Conservation (phyloP, 192 early-diverging fungal species). For the Coemansia sp. region DNA sequence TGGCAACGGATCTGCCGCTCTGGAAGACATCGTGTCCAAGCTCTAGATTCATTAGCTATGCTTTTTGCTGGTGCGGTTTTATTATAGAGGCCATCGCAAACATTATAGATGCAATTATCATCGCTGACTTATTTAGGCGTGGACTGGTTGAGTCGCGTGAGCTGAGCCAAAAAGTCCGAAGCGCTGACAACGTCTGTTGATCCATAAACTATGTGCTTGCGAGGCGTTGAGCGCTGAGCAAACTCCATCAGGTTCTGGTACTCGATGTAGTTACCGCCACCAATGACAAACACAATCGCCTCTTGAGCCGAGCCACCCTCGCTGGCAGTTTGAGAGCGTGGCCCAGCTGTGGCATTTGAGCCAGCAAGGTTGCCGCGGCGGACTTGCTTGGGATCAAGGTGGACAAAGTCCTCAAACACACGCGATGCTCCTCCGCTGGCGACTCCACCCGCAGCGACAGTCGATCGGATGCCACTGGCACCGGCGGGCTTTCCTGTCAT, state of each 20-base stretch:
- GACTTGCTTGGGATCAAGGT: constrained; percentile 82
- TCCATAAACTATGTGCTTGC: constrained; percentile 90
- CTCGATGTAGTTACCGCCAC: constrained; percentile 98
- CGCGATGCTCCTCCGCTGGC: constrained; percentile 10
- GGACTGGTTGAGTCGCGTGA: constrained; percentile 60
- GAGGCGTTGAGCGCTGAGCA: constrained; percentile 63
- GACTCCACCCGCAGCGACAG: constrained; percentile 9
- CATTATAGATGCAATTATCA: too few relatives aligned
- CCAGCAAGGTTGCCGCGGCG: constrained; percentile 57
- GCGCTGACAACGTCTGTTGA: constrained; percentile 87
- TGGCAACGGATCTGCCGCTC: constrained; percentile 60
- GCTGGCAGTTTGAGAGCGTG: background rate
- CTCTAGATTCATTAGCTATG: constrained; percentile 11
- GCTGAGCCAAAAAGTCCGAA: constrained; percentile 74
- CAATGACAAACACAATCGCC: constrained; percentile 96
- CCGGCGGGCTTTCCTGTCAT: constrained; percentile 64
- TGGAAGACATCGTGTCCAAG: constrained; percentile 51
- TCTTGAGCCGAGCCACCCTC: constrained; percentile 68
- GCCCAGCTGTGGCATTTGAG: constrained; percentile 30
- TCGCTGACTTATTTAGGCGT: background rate
- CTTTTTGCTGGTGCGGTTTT: background rate
- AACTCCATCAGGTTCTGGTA: constrained; percentile 94
- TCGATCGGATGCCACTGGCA: constrained; percentile 23
- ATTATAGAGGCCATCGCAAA: background rate
- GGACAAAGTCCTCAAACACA: constrained; percentile 77